A percentile compares a stretch with the other conserved stretches of the same genome.
These are phyloP conservation scores for Trametes maxima DNA, from an alignment of 768 basidiomycete species.

Conservation along the genomic window DNA sequence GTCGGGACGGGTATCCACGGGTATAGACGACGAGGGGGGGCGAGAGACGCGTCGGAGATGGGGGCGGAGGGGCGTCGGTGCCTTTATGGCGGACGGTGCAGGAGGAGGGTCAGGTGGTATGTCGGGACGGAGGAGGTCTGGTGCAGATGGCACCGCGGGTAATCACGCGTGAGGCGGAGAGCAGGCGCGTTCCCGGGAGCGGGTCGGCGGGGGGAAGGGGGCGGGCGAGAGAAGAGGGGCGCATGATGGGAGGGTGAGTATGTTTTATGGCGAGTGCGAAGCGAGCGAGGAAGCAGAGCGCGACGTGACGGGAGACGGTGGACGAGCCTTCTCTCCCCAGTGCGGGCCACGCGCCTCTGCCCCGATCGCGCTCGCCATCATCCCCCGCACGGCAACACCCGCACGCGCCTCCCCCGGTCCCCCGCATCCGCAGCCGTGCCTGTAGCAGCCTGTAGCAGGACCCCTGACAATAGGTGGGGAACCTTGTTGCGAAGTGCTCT, in stretches of 20 bases:
- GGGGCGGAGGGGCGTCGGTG: neutral
- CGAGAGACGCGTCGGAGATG: neutral
- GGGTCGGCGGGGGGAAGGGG: neutral
- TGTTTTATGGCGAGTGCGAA: neutral
- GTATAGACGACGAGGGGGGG: neutral
- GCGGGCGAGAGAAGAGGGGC: neutral
- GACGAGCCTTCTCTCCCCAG: neutral
- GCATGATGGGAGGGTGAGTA: neutral
- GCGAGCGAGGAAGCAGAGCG: neutral
- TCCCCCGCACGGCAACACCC: neutral
- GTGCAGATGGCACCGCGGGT: neutral
- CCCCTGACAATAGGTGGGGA: too few relatives aligned
- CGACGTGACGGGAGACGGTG: neutral
- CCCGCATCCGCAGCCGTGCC: conserved; percentile 3
- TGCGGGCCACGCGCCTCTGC: neutral
- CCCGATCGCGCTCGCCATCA: neutral
- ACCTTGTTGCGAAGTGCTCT: too few relatives aligned
- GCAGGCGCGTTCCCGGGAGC: neutral
- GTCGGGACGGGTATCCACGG: neutral
- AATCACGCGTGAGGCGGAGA: neutral
- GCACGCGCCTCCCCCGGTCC: conserved; percentile 4
- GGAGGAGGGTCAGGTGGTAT: conserved; percentile 14
- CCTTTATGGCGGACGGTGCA: neutral
- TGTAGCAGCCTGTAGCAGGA: too few relatives aligned
- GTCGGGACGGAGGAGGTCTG: neutral